Percentiles rank a stretch among this genome's conserved stretches.
These are phyloP conservation scores for Erodium maritimum DNA, from an alignment of 345 rosid species.

Conservation along the genomic window DNA sequence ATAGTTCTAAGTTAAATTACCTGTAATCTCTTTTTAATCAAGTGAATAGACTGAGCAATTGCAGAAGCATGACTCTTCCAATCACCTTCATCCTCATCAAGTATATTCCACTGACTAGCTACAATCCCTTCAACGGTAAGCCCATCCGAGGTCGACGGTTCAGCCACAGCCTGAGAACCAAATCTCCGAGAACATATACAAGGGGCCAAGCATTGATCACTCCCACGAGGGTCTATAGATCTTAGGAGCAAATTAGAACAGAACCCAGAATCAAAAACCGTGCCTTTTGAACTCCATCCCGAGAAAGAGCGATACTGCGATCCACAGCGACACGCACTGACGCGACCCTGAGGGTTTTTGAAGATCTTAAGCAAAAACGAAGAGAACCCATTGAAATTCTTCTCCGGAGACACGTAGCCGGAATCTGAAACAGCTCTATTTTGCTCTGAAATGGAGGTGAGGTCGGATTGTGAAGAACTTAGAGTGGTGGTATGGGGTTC, in stretches of 20 bases:
- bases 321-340: no score
- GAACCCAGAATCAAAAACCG: background rate
- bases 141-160: slow-evolving; percentile 61
- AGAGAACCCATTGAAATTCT: no score
- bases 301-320: no score
- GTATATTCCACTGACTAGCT: slow-evolving; percentile 61
- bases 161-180: slow-evolving; percentile 37
- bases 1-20: slow-evolving; percentile 22
- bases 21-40: slow-evolving; percentile 82
- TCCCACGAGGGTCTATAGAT: no score
- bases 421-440: no score
- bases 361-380: no score
- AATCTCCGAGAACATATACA: slow-evolving; percentile 16
- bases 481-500: background rate
- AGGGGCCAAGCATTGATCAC: no score
- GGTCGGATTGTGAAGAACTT: background rate
- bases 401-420: no score
- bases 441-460: no score
- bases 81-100: slow-evolving; percentile 68
- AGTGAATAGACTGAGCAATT: slow-evolving; percentile 74
- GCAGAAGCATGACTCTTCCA: slow-evolving; percentile 97
- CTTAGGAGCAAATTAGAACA: no score
- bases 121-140: slow-evolving; percentile 69
- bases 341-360: no score
- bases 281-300: background rate